Conservation (phyloP, 306 rosid species). For the Citrullus colocynthis region DNA sequence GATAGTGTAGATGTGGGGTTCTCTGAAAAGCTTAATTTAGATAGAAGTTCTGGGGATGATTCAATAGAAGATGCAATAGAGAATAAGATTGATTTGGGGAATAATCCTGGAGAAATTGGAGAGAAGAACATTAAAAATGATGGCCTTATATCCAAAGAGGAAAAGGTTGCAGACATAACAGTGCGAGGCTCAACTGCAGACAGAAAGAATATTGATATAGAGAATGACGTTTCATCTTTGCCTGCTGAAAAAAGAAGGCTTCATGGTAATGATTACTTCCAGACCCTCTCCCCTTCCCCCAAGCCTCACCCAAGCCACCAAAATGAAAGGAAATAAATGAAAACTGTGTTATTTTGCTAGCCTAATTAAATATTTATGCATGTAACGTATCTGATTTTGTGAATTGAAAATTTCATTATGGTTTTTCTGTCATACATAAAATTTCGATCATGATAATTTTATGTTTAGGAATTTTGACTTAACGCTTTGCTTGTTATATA, state of each 20-base stretch:
- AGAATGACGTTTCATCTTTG: conserved; percentile 25
- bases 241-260: conserved; percentile 72
- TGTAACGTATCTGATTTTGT: background rate
- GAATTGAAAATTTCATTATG: background rate
- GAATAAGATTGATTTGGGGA: conserved; percentile 64
- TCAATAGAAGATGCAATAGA: conserved; percentile 91
- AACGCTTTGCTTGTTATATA: background rate
- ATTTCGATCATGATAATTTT: background rate
- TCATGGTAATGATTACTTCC: conserved; percentile 40
- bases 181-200: conserved; percentile 42
- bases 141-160: conserved; percentile 29
- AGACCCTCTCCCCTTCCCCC: background rate
- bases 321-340: background rate
- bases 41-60: conserved; percentile 98
- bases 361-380: background rate
- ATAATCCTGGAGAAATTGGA: conserved; percentile 40
- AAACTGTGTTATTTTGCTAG: background rate
- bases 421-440: background rate
- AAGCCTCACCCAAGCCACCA: background rate
- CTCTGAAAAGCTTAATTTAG: conserved; percentile 82
- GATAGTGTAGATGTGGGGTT: conserved; percentile 59
- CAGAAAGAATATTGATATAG: conserved; percentile 33
- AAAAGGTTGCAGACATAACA: conserved; percentile 23
- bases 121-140: conserved; percentile 35
- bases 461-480: background rate